Conservation (phyloP, 176 grass and related monocot species). For the Musa acuminata region DNA sequence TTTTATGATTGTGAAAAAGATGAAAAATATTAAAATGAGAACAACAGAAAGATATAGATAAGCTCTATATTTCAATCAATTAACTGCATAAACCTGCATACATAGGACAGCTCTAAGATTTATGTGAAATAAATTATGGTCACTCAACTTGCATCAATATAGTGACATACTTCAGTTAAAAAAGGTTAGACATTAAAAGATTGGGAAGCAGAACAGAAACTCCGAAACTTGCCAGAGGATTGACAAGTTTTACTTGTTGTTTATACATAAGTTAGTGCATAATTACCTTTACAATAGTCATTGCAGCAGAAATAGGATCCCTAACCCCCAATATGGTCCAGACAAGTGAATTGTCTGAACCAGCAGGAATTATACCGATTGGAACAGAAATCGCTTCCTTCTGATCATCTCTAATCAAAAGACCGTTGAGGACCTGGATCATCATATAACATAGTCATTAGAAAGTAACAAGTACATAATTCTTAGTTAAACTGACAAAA, state of each 20-base stretch:
- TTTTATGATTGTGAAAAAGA: too few species aligned
- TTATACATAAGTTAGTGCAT: constrained; percentile 8
- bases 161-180: too few species aligned
- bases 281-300: constrained; percentile 57
- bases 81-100: too few species aligned
- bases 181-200: too few species aligned
- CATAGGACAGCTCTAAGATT: too few species aligned
- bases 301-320: constrained; percentile 76
- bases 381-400: constrained; percentile 47
- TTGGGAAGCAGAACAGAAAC: not conserved
- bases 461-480: not conserved
- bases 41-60: too few species aligned
- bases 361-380: constrained; percentile 78
- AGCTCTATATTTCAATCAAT: too few species aligned
- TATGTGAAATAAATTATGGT: too few species aligned
- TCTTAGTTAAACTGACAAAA: not conserved
- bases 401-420: constrained; percentile 63
- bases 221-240: not conserved
- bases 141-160: too few species aligned
- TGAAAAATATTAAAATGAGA: too few species aligned
- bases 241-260: not conserved
- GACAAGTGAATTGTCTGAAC: constrained; percentile 89
- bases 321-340: constrained; percentile 79
- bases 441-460: constrained; percentile 15
- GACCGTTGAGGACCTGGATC: constrained; percentile 73